Evolutionary conservation across 2,329 filamentous ascomycete species (phyloP), one percentile per base, ranked within the genome.

Genomic region (Tolypocladium nubicola): DNA sequence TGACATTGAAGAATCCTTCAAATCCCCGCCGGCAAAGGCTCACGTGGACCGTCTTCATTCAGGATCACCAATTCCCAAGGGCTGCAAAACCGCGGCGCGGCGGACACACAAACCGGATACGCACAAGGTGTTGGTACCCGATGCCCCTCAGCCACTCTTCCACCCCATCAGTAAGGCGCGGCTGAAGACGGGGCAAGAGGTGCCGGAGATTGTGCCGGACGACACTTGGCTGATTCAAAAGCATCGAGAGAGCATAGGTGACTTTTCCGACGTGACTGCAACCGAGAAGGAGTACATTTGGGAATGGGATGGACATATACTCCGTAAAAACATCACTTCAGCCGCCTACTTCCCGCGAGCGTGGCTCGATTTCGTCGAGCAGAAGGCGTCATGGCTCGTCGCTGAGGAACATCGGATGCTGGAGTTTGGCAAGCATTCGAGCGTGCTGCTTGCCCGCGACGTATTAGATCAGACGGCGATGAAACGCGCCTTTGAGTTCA

Each of bases 231-330:
- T 83, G 9, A 73, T 82, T 37, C 80, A 83, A 60, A 84, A 83
- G 67, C 81, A 84, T 59, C 75, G 79, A 9, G 79, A 84, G 57
- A 78, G 76, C 56, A 77, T 84, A 56, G 73, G 75, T 35, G 82
- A 84, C 60, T 84, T 81, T 63, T 78, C 76, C 10, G 81, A 84
- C 61, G 75, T 84, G 33, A 76, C 76, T 14, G 65, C 71, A 3
- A 70, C 75, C 19, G 81, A 85, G 63, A 81, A 80, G 65, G 81
- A 83, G 60, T 84, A 80, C 58, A 80, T 84, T 57, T 74, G 75
- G 62, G 77, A 80, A 60, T 85, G 81, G 81, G 81, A 84, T 59
- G 73, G 75, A 1, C 83, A 79, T 61, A 76, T 82, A 52, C 74
- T 81, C 10, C 71, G 71, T 50, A 75, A 79, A 61, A 77, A 75